Evolutionary conservation across 139 green algal genomes (phyloP).

Genomic region (Deuterostichococcus epilithicus): DNA sequence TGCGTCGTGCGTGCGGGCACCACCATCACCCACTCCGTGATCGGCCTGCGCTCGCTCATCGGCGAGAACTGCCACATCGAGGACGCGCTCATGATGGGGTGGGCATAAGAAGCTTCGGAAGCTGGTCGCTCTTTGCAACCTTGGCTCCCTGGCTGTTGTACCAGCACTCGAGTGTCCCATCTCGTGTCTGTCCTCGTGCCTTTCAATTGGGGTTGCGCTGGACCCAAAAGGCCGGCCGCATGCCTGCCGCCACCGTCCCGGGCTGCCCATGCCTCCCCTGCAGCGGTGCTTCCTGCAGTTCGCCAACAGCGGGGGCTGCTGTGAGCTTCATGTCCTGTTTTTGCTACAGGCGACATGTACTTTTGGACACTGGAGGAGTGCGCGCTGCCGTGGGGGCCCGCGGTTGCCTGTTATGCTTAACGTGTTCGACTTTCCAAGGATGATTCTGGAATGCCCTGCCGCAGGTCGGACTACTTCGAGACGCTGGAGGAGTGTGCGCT

Average conservation of each 20-base stretch:
- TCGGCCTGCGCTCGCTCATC: constrained; percentile 90
- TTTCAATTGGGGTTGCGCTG: no score
- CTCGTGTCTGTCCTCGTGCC: no score
- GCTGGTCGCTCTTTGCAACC: no score
- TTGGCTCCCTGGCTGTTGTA: no score
- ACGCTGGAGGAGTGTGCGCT: constrained; percentile 72
- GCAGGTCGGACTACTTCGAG: constrained; percentile 98
- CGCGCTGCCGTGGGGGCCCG: constrained; percentile 50
- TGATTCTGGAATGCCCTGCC: constrained; percentile 35
- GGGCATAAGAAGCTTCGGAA: no score
- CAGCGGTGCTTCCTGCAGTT: no score
- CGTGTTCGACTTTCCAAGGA: background rate
- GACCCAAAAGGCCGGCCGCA: no score
- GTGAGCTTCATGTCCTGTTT: constrained; percentile 52
- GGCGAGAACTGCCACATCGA: constrained; percentile 60
- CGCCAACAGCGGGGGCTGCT: no score
- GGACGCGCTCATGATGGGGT: constrained; percentile 72
- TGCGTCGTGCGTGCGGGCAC: constrained; percentile 73
- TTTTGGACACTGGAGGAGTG: constrained; percentile 90
- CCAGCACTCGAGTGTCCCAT: no score
- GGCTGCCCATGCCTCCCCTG: no score
- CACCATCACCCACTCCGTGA: constrained; percentile 80
- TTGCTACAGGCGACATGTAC: constrained; percentile 49
- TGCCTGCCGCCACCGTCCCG: no score
- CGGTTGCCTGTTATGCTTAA: background rate